Evolutionary conservation across 140 eudicot species (phyloP).

Genomic region (Artemisia princeps): DNA sequence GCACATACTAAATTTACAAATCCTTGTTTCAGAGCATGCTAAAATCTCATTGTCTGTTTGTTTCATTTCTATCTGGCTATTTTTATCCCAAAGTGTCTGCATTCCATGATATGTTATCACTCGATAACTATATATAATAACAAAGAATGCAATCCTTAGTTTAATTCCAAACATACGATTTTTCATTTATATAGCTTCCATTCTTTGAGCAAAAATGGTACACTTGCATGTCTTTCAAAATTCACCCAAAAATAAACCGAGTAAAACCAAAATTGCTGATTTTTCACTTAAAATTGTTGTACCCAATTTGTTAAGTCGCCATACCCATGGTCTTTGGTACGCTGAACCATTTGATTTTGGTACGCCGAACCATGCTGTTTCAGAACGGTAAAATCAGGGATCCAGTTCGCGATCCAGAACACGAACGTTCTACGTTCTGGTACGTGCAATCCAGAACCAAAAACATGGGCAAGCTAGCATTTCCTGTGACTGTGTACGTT

Average conservation of each 20-base stretch:
- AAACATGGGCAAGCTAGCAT: background rate
- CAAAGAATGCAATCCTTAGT: no score
- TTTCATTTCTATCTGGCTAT: no score
- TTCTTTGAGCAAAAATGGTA: background rate
- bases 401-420: background rate
- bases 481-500: background rate
- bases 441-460: background rate
- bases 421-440: no score
- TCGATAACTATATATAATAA: no score
- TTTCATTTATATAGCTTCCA: background rate
- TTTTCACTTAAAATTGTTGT: background rate
- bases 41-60: no score
- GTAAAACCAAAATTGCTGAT: background rate
- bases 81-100: no score
- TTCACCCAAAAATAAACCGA: background rate
- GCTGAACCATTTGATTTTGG: background rate
- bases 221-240: background rate
- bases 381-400: background rate
- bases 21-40: background rate
- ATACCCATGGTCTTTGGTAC: background rate
- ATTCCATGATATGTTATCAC: no score
- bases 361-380: background rate
- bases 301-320: background rate
- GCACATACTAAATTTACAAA: background rate
- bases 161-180: no score